Evolutionary conservation across 177 flowering plant genomes (phyloP), one percentile per base, ranked within the genome.

Genomic region (Vitis hybrid): DNA sequence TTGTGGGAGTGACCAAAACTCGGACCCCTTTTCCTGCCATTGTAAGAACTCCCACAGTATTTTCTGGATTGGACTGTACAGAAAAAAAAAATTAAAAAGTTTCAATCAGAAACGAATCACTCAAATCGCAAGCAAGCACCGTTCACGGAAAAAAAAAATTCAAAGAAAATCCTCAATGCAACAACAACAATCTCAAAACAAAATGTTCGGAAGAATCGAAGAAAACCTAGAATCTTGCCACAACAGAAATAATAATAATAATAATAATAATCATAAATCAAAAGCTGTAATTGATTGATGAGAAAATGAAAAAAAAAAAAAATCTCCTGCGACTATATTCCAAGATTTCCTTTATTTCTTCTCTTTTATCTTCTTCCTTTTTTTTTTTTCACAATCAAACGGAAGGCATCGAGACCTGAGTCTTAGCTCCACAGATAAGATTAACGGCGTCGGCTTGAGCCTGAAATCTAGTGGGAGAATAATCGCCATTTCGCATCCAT

Each of bases 11-110:
- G 51, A 87, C 92, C 82, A 95, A 83, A 56, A 95, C 99, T 31
- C 94, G 90, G 71, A 95, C 97, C 15, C 98, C 98, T 81, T 90
- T 95, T 1, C 98, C 98, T 1, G 97, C 97, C 99, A 95, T 95
- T 31, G 99, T 95, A 60, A 95, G 67, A 64, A 93, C 75, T 39
- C 98, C 99, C 26, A 95, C 97, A 0, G 97, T 91, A 66, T 93
- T 96, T 86, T 93, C 99, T 52, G 98, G 99, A 82, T 93, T 93
- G 10, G 97, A 86, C 99, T 93, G 79, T 84, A 74, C 62, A 53
- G 15, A 74, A 19, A 63, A 5, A 19, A 11, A 55, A 7, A 15
- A 55, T 49, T 71, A 16, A 70, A 14, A 18, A 65, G 1, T 29
- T 33, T 14, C 67, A 64, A 18, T 57, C 64, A 13, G 57, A 67